phyloP scores from a whole-genome alignment of 1,139 yeast genomes.

The Wickerhamiella pararugosa region DNA sequence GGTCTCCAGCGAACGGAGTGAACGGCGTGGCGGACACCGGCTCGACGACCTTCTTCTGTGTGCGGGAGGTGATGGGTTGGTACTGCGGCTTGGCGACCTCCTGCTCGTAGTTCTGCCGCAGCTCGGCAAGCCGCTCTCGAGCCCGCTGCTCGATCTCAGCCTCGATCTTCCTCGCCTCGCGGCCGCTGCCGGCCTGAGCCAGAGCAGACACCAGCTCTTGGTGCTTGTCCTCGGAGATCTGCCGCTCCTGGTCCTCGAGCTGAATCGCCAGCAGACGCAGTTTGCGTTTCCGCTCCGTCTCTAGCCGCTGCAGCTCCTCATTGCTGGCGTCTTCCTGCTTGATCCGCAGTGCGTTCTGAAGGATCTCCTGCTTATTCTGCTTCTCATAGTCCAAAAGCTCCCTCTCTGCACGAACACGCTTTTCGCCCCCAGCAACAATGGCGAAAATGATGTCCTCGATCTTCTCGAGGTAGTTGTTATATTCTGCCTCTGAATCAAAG shows the following conservation, averaged over 20 bases:
- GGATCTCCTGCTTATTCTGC: constrained; percentile 58
- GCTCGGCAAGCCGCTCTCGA: constrained; percentile 46
- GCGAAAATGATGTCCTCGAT: constrained; percentile 61
- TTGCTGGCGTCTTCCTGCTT: constrained; percentile 51
- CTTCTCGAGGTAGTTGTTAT: constrained; percentile 66
- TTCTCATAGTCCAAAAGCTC: constrained; percentile 58
- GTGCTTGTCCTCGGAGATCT: constrained; percentile 37
- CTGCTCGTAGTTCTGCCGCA: constrained; percentile 53
- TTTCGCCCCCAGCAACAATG: constrained; percentile 56
- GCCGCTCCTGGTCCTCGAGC: constrained; percentile 24
- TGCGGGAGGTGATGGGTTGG: constrained; percentile 4
- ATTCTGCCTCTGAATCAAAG: constrained; percentile 43
- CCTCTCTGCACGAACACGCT: constrained; percentile 56
- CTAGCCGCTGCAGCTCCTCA: constrained; percentile 59
- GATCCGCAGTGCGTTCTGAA: constrained; percentile 57
- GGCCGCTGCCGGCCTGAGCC: constrained; percentile 25
- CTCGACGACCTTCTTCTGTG: neutral
- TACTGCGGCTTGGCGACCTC: constrained; percentile 29
- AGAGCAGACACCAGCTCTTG: constrained; percentile 60
- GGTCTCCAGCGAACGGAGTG: constrained; percentile 89
- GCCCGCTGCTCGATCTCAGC: constrained; percentile 45
- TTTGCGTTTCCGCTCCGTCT: constrained; percentile 40
- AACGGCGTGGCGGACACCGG: constrained; percentile 44
- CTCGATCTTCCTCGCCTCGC: constrained; percentile 36
- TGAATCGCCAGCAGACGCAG: constrained; percentile 24